A percentile compares a stretch with the other conserved stretches of the same genome.
phyloP scores from a whole-genome alignment of 2,329 filamentous ascomycete species.

The Camillea tinctor region DNA sequence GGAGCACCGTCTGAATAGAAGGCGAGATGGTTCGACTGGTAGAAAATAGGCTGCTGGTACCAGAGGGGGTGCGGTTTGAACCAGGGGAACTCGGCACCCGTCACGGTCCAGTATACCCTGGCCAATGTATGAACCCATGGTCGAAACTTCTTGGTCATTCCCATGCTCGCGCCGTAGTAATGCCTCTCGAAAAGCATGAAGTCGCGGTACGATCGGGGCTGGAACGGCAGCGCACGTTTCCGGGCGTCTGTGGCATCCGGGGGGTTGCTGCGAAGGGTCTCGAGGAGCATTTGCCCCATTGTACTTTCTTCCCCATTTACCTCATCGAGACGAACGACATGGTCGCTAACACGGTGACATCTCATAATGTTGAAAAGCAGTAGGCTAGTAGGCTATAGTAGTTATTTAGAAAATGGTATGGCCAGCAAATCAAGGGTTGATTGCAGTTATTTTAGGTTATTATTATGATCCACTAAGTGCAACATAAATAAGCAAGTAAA shows the following conservation, averaged over 20 bases:
- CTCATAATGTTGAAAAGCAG: constrained; percentile 17
- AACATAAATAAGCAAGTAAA: too few species aligned
- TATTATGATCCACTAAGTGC: too few species aligned
- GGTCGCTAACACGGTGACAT: constrained; percentile 19
- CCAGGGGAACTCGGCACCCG: constrained; percentile 20
- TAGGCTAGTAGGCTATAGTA: too few species aligned
- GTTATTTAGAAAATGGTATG: too few species aligned
- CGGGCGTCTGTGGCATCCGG: constrained; percentile 19
- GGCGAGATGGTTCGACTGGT: constrained; percentile 29
- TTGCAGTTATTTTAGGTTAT: too few species aligned
- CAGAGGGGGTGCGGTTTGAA: constrained; percentile 24
- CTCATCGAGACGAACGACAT: constrained; percentile 4
- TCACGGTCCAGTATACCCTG: constrained; percentile 12
- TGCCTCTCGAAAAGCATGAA: constrained; percentile 31
- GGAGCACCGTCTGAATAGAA: constrained; percentile 24
- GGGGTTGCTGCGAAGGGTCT: constrained; percentile 20
- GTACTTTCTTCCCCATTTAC: background rate
- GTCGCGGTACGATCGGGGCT: constrained; percentile 29
- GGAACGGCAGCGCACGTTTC: constrained; percentile 25
- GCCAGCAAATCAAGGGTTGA: too few species aligned
- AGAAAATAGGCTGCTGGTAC: constrained; percentile 27
- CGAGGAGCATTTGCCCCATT: constrained; percentile 8
- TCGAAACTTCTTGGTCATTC: constrained; percentile 21
- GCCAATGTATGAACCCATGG: constrained; percentile 11
- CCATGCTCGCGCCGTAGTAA: constrained; percentile 24